Evolutionary conservation across 1,139 yeast genomes (phyloP).

Genomic region (Blastobotrys buckinghamii): DNA sequence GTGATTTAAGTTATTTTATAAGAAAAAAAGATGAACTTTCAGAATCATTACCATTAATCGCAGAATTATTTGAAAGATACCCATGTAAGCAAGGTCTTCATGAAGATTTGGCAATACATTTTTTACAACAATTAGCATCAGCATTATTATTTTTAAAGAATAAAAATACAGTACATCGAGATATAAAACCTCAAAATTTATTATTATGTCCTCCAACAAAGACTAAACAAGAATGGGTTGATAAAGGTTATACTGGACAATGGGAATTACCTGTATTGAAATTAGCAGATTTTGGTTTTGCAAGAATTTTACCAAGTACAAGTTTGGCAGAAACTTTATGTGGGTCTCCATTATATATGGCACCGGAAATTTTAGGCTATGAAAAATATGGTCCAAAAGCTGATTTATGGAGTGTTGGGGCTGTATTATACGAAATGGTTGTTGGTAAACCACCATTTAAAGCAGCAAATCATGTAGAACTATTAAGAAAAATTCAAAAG

Average conservation of each 20-base stretch:
- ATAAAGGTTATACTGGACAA: constrained; percentile 59
- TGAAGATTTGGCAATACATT: constrained; percentile 71
- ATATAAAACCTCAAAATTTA: constrained; percentile 89
- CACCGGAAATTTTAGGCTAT: constrained; percentile 90
- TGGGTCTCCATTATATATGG: constrained; percentile 97
- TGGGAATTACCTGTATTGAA: constrained; percentile 88
- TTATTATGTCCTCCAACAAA: constrained; percentile 72
- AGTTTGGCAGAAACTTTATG: constrained; percentile 95
- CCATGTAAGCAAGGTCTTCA: constrained; percentile 80
- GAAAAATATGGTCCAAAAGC: constrained; percentile 97
- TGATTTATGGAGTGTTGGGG: constrained; percentile 97
- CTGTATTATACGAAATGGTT: constrained; percentile 90
- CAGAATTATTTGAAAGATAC: constrained; percentile 67
- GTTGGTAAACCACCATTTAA: constrained; percentile 94
- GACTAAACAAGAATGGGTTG: constrained; percentile 52
- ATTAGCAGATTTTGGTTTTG: constrained; percentile 97
- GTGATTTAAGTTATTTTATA: constrained; percentile 85
- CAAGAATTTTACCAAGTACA: constrained; percentile 85
- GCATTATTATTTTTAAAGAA: constrained; percentile 77
- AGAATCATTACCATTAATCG: constrained; percentile 72
- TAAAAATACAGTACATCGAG: constrained; percentile 85
- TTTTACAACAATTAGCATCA: constrained; percentile 77
- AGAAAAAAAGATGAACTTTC: constrained; percentile 67
- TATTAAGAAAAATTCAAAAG: constrained; percentile 76
- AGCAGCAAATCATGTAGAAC: constrained; percentile 87